A percentile compares a stretch with the other conserved stretches of the same genome.
Evolutionary conservation across 2,329 filamentous ascomycete genomes (phyloP).

Genomic region (Acarospora socialis): DNA sequence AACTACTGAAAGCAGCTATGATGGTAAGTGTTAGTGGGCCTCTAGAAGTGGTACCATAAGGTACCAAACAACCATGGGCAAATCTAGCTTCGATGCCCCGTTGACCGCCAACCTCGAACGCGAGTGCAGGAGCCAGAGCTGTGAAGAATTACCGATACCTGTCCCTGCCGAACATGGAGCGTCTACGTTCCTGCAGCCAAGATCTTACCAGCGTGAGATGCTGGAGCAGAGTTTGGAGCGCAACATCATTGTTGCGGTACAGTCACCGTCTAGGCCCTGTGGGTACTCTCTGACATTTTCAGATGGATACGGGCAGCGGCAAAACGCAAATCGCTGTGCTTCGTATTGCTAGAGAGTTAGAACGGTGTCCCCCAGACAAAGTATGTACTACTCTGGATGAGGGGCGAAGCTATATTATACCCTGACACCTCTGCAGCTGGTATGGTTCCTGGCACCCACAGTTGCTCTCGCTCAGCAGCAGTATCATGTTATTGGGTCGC

Average conservation of each 20-base stretch:
- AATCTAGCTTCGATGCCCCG: no score
- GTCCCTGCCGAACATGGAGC: no score
- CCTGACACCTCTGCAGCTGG: slow-evolving; percentile 19
- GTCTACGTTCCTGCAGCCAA: slow-evolving; percentile 16
- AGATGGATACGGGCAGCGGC: slow-evolving; percentile 72
- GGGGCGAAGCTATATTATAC: slow-evolving; percentile 10
- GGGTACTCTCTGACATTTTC: slow-evolving; percentile 9
- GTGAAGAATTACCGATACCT: no score
- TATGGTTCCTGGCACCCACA: slow-evolving; percentile 65
- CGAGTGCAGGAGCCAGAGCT: no score
- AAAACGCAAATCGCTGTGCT: slow-evolving; percentile 63
- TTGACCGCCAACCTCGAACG: no score
- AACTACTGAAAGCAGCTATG: no score
- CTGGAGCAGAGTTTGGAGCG: slow-evolving; percentile 50
- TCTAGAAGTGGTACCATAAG: no score
- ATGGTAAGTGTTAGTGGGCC: no score
- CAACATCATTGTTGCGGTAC: slow-evolving; percentile 59
- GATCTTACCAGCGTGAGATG: slow-evolving; percentile 66
- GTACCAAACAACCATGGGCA: no score
- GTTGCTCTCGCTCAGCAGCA: slow-evolving; percentile 56
- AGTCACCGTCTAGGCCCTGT: slow-evolving; percentile 5
- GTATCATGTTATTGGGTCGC: slow-evolving; percentile 40
- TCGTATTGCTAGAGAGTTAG: slow-evolving; percentile 51
- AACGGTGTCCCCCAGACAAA: slow-evolving; percentile 38
- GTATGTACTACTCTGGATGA: slow-evolving; percentile 24